Base-by-base conservation (phyloP, 164 flowering plant species). In the Macadamia tetraphylla region DNA sequence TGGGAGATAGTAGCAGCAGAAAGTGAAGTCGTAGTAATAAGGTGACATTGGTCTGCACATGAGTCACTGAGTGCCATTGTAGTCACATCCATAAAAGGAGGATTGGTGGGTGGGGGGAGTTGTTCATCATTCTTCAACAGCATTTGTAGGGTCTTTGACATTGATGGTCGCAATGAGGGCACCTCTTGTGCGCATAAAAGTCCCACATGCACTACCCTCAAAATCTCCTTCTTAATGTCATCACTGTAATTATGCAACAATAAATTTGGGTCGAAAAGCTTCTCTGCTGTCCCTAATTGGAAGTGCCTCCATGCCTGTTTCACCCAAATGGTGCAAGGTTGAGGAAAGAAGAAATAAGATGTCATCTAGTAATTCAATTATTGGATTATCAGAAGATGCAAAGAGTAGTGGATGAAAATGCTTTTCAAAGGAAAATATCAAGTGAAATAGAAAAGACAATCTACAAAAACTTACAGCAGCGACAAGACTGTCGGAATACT, bases 111-210 rank as follows among this genome's bases (percentile, higher is more conserved):
- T 59, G 81, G 44, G 17, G 93, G 89, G 8, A 86, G 87, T 10
- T 65, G 35, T 52, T 83, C 83, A 0, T 86, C 85, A 60, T 76
- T 81, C 42, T 81, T 85, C 29, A 60, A 72, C 46, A 94, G 83
- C 94, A 94, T 82, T 49, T 77, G 79, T 55, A 94, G 68, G 53
- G 77, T 88, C 76, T 70, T 85, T 2, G 88, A 84, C 92, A 91
- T 94, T 42, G 83, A 75, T 44, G 94, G 98, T 63, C 96, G 67
- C 18, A 89, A 64, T 0, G 87, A 73, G 0, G 87, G 82, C 31
- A 59, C 70, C 79, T 91, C 94, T 78, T 94, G 97, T n/a, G 87
- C 81, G 85, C 98, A 94, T 53, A 91, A 74, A 64, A 94, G 90
- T 59, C 88, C 96, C 66, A 91, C 79, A 40, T 89, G 97, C 29